Percentiles rank a stretch among this genome's conserved stretches.
Evolutionary conservation across 2,329 filamentous ascomycete genomes (phyloP).

Genomic region (Aspergillus sp.): DNA sequence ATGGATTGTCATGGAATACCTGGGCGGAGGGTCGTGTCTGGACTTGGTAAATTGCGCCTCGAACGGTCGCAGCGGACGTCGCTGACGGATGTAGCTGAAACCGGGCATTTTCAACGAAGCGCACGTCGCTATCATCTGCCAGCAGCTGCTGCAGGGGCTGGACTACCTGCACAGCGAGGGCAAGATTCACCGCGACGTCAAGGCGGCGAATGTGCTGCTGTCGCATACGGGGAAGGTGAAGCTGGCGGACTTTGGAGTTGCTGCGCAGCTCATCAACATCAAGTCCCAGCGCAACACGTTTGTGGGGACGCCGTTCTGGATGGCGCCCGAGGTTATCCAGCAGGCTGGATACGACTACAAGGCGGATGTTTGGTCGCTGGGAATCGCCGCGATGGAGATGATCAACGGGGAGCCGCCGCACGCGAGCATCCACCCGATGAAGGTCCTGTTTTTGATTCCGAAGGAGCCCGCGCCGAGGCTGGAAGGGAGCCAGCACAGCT

Average conservation of each 20-base stretch:
- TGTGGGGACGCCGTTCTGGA: constrained; percentile 95
- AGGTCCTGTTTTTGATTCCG: constrained; percentile 82
- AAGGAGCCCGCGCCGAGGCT: constrained; percentile 77
- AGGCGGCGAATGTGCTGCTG: constrained; percentile 92
- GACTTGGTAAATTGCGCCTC: constrained; percentile 57
- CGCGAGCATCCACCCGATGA: constrained; percentile 82
- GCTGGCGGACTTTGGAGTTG: constrained; percentile 93
- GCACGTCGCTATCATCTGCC: constrained; percentile 89
- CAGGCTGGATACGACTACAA: constrained; percentile 79
- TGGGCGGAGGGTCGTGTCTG: constrained; percentile 89
- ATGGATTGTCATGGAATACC: constrained; percentile 99
- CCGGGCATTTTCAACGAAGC: constrained; percentile 78
- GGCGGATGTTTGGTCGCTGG: constrained; percentile 86
- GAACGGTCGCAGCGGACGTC: background rate
- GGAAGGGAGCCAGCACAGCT: constrained; percentile 71
- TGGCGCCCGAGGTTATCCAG: constrained; percentile 90
- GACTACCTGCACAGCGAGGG: constrained; percentile 90
- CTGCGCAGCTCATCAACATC: constrained; percentile 92
- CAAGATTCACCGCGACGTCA: constrained; percentile 95
- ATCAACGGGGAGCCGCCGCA: constrained; percentile 82
- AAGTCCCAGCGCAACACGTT: constrained; percentile 97
- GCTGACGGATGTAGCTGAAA: constrained; percentile 57
- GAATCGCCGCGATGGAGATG: constrained; percentile 85
- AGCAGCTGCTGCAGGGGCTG: constrained; percentile 78
- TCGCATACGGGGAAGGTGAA: constrained; percentile 86